phyloP scores from a whole-genome alignment of 805 yeast species.

The Ogataea siamensis region DNA sequence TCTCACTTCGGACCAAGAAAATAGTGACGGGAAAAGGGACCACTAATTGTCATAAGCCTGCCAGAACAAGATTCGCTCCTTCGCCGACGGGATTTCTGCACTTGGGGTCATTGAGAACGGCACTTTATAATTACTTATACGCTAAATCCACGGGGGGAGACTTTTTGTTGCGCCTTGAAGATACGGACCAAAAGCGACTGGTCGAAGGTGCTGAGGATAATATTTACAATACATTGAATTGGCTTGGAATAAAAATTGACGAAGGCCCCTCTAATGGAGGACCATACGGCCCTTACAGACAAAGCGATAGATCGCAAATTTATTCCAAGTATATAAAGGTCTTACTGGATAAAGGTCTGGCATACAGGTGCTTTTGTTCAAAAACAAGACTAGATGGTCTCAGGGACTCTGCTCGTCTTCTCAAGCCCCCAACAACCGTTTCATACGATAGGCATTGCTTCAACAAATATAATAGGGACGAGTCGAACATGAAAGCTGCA shows the following conservation, averaged over 20 bases:
- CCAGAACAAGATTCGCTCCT: slow-evolving; percentile 92
- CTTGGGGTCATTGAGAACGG: slow-evolving; percentile 90
- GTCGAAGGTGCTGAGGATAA: slow-evolving; percentile 81
- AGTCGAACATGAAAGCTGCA: slow-evolving; percentile 37
- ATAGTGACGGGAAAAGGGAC: background rate
- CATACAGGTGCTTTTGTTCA: slow-evolving; percentile 85
- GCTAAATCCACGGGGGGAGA: slow-evolving; percentile 80
- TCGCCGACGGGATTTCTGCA: slow-evolving; percentile 97
- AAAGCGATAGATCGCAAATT: slow-evolving; percentile 71
- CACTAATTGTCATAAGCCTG: slow-evolving; percentile 46
- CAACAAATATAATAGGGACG: slow-evolving; percentile 40
- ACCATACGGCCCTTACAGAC: slow-evolving; percentile 85
- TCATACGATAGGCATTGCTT: slow-evolving; percentile 86
- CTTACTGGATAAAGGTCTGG: slow-evolving; percentile 63
- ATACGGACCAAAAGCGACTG: slow-evolving; percentile 82
- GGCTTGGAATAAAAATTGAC: slow-evolving; percentile 77
- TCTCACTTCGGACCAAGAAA: slow-evolving; percentile 16
- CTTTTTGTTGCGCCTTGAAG: slow-evolving; percentile 82
- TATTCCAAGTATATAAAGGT: slow-evolving; percentile 59
- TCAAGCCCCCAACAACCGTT: slow-evolving; percentile 87
- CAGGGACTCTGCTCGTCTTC: slow-evolving; percentile 66
- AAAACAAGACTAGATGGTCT: slow-evolving; percentile 70
- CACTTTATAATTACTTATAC: slow-evolving; percentile 79
- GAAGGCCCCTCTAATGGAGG: slow-evolving; percentile 80
- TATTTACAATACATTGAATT: slow-evolving; percentile 67